Percentiles rank a stretch among this genome's conserved stretches.
phyloP scores from a whole-genome alignment of 306 rosid species.

The Pterocarpus santalinus region DNA sequence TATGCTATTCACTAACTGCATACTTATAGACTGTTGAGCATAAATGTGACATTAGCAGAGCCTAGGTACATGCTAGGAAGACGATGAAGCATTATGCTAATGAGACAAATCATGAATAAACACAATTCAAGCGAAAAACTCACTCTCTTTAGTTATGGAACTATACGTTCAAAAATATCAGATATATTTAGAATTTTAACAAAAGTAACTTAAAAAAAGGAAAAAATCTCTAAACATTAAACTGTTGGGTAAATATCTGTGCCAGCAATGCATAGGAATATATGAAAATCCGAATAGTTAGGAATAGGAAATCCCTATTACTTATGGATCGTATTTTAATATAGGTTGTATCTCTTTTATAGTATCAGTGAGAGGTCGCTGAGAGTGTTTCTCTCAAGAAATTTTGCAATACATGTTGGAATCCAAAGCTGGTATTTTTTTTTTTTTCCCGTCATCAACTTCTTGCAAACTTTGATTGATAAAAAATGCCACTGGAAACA shows the following conservation, averaged over 20 bases:
- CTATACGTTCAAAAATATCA: neutral
- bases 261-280: neutral
- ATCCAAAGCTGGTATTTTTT: neutral
- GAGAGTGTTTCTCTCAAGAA: neutral
- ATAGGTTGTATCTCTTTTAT: neutral
- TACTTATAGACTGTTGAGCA: conserved; percentile 9
- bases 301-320: neutral
- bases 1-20: conserved; percentile 43
- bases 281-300: neutral
- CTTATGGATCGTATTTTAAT: neutral
- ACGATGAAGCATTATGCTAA: neutral
- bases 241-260: neutral
- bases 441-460: neutral
- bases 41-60: conserved; percentile 29
- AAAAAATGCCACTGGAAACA: neutral
- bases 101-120: conserved; percentile 10
- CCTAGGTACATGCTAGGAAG: conserved; percentile 10
- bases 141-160: conserved; percentile 11
- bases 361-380: neutral
- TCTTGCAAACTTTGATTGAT: neutral
- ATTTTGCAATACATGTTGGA: neutral
- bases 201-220: neutral
- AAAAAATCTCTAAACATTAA: neutral
- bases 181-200: neutral
- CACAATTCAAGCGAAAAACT: neutral